Evolutionary conservation across 768 basidiomycete genomes (phyloP).

Genomic region (Rhodotorula toruloides): DNA sequence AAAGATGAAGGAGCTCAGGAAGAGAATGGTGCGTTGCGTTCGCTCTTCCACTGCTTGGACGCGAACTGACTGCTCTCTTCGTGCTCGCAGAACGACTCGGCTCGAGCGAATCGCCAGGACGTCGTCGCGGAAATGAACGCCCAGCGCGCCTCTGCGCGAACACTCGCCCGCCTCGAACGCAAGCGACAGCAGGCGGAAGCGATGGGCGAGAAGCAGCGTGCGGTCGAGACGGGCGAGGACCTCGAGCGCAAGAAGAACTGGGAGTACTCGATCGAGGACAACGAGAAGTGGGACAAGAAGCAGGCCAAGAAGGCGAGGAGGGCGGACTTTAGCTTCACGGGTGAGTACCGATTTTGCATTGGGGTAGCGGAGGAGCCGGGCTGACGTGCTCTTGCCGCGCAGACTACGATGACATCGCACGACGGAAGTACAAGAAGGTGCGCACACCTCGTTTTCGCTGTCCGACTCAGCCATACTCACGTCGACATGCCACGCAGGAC

Average conservation of each 20-base stretch:
- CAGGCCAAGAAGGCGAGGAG: slow-evolving; percentile 70
- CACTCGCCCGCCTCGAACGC: slow-evolving; percentile 75
- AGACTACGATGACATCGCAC: slow-evolving; percentile 88
- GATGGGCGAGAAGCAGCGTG: slow-evolving; percentile 75
- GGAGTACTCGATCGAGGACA: slow-evolving; percentile 93
- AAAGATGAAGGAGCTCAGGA: slow-evolving; percentile 69
- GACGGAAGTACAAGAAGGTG: slow-evolving; percentile 72
- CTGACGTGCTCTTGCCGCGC: background rate
- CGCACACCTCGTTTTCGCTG: too few species aligned
- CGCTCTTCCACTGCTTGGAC: background rate
- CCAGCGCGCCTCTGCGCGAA: slow-evolving; percentile 68
- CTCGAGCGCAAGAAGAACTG: slow-evolving; percentile 84
- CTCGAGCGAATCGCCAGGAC: slow-evolving; percentile 76
- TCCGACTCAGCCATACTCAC: background rate
- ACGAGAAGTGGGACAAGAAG: slow-evolving; percentile 94
- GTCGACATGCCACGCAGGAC: slow-evolving; percentile 51
- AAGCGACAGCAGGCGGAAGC: slow-evolving; percentile 70
- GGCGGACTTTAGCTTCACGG: slow-evolving; percentile 85
- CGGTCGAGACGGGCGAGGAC: slow-evolving; percentile 87
- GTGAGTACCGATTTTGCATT: slow-evolving; percentile 53
- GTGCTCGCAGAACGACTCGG: slow-evolving; percentile 63
- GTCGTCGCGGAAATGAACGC: slow-evolving; percentile 78
- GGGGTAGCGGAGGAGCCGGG: background rate
- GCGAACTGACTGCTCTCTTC: background rate
- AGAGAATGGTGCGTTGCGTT: slow-evolving; percentile 64